Conservation (phyloP, 2,329 filamentous ascomycete species). For the Calonectria henricotiae region DNA sequence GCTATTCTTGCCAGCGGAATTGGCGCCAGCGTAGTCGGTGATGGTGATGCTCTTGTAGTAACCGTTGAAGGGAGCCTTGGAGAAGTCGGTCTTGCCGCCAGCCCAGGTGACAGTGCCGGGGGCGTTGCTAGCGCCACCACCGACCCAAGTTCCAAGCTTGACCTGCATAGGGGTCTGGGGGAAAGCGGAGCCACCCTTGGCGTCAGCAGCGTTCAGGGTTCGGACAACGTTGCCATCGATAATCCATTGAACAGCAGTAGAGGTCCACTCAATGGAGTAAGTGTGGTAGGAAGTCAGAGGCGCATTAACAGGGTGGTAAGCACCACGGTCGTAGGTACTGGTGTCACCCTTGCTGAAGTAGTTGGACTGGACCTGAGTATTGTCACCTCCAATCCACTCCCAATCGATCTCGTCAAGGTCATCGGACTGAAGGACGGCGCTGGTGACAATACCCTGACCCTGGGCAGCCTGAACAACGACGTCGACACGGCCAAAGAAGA, state of each 20-base stretch:
- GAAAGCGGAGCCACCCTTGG: constrained; percentile 72
- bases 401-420: constrained; percentile 91
- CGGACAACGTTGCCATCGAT: constrained; percentile 76
- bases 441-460: constrained; percentile 90
- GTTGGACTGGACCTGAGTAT: constrained; percentile 86
- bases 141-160: constrained; percentile 80
- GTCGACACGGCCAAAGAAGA: constrained; percentile 95
- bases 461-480: constrained; percentile 84
- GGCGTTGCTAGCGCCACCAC: constrained; percentile 71
- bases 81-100: constrained; percentile 72
- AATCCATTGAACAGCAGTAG: constrained; percentile 75
- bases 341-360: constrained; percentile 86
- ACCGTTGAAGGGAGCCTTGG: constrained; percentile 68
- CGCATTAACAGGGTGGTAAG: constrained; percentile 72
- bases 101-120: constrained; percentile 82
- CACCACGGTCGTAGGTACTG: constrained; percentile 79
- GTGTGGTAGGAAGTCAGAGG: constrained; percentile 75
- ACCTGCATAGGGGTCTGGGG: constrained; percentile 84
- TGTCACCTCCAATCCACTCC: constrained; percentile 91
- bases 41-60: constrained; percentile 73
- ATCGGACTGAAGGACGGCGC: constrained; percentile 90
- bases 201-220: constrained; percentile 74
- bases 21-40: constrained; percentile 70
- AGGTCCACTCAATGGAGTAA: constrained; percentile 80
- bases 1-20: constrained; percentile 54